Percentiles rank a stretch among this genome's conserved stretches.
phyloP scores from a whole-genome alignment of 169 alveolate genomes.

The Plasmodium knowlesi region DNA sequence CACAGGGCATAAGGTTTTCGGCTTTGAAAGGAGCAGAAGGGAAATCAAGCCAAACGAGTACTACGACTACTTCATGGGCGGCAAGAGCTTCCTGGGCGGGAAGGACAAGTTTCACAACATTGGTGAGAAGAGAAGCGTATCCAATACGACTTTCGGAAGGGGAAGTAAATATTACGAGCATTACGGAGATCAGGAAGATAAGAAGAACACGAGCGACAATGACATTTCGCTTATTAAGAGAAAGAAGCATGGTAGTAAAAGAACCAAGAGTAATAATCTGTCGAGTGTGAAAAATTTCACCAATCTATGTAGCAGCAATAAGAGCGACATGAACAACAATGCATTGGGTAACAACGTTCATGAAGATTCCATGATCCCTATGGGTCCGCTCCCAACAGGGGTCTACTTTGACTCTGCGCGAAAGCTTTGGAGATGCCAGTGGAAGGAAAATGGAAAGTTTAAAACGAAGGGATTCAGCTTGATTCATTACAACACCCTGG shows the following conservation, averaged over 20 bases:
- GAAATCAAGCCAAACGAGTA: conserved; percentile 20
- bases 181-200: conserved; percentile 34
- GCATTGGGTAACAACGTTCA: conserved; percentile 13
- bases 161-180: conserved; percentile 26
- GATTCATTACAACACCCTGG: conserved; percentile 86
- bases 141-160: conserved; percentile 54
- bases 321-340: conserved; percentile 12
- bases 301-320: conserved; percentile 4
- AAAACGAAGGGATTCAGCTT: conserved; percentile 90
- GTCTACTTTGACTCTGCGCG: conserved; percentile 91
- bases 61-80: conserved; percentile 39
- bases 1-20: conserved; percentile 17
- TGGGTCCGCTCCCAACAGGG: conserved; percentile 90
- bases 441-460: conserved; percentile 92
- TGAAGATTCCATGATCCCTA: conserved; percentile 82
- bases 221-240: conserved; percentile 25
- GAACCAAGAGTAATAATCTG: conserved; percentile 65
- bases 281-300: conserved; percentile 31
- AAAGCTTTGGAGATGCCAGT: conserved; percentile 91
- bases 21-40: conserved; percentile 25
- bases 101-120: conserved; percentile 26
- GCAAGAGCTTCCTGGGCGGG: background rate
- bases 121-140: conserved; percentile 54
- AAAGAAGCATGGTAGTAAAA: conserved; percentile 32
- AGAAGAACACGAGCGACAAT: conserved; percentile 66